phyloP scores from a whole-genome alignment of 2,329 filamentous ascomycete genomes.

The Epicoccum sorghinum region DNA sequence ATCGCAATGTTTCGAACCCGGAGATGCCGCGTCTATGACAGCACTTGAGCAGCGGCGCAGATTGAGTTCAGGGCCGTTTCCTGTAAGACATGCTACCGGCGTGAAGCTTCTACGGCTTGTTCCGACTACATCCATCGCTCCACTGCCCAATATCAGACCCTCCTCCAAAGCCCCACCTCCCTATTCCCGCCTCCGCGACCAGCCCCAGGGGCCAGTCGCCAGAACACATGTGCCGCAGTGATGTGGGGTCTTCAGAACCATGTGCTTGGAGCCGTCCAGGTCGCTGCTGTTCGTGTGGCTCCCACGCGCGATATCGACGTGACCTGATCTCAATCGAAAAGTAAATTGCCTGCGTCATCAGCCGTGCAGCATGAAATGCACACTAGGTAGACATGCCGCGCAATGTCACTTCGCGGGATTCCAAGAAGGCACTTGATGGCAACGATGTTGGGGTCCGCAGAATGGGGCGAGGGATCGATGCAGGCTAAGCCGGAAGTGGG shows the following conservation, averaged over 20 bases:
- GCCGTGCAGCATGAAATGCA: not conserved
- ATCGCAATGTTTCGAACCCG: too few species aligned
- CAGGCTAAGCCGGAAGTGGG: constrained; percentile 2
- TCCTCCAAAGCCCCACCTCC: constrained; percentile 9
- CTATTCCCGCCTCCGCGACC: constrained; percentile 11
- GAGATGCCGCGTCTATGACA: too few species aligned
- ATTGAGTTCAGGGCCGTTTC: not conserved
- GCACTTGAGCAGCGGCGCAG: not conserved
- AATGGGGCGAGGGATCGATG: constrained; percentile 9
- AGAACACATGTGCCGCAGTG: constrained; percentile 1
- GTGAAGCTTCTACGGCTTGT: not conserved
- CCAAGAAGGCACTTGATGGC: constrained; percentile 1
- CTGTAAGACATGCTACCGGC: not conserved
- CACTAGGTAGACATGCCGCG: not conserved
- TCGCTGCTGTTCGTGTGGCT: too few species aligned
- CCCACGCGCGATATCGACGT: too few species aligned
- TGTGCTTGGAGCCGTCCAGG: not conserved
- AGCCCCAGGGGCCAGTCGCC: not conserved
- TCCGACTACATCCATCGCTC: not conserved
- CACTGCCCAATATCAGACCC: constrained; percentile 4
- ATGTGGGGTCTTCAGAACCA: constrained; percentile 1
- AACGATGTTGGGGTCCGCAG: constrained; percentile 1
- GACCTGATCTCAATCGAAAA: not conserved
- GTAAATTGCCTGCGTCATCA: too few species aligned
- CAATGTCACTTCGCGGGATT: constrained; percentile 11